Conservation (phyloP, 1,284 basidiomycete species). For the Amylostereum chailletii region DNA sequence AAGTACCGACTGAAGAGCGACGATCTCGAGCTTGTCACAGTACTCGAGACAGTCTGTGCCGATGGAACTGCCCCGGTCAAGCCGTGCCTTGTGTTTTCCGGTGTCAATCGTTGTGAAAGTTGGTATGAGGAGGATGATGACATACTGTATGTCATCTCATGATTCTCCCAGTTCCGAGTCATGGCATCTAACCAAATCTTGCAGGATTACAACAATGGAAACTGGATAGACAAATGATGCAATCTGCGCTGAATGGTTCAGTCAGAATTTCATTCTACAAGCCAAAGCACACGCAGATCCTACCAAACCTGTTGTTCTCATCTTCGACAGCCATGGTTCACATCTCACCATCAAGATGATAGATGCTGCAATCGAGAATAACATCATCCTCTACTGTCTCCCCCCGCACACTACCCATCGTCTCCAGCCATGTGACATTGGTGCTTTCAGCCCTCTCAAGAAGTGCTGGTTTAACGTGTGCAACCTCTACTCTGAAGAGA, state of each 20-base stretch:
- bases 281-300: conserved; percentile 1
- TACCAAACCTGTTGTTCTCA: background rate
- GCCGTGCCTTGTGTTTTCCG: conserved; percentile 1
- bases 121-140: conserved; percentile 1
- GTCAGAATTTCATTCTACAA: background rate
- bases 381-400: conserved; percentile 4
- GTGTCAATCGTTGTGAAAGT: background rate
- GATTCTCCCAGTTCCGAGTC: background rate
- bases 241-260: background rate
- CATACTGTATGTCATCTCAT: background rate
- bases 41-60: conserved; percentile 1
- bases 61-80: conserved; percentile 2
- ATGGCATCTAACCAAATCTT: background rate
- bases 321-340: background rate
- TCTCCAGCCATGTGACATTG: conserved; percentile 3
- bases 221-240: background rate
- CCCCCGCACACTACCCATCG: conserved; percentile 2
- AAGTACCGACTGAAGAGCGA: background rate
- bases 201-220: background rate
- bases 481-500: no score
- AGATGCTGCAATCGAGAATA: background rate
- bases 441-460: background rate
- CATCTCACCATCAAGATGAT: background rate
- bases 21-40: background rate
- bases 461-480: background rate